Evolutionary conservation across 306 rosid species (phyloP), one percentile per base, ranked within the genome.

Genomic region (Prinsepia uniflora): DNA sequence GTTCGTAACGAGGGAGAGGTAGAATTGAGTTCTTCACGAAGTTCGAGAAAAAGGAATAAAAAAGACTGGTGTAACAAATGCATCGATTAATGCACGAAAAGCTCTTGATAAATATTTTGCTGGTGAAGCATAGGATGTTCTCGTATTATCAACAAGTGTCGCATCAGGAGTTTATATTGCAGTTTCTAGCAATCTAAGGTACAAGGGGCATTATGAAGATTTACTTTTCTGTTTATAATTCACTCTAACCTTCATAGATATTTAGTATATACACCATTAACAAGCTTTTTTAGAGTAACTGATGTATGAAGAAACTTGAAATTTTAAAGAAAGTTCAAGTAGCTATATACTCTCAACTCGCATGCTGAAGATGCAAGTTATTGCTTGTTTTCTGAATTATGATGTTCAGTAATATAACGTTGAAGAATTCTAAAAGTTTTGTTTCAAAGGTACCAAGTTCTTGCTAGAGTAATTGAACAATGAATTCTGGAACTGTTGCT

Each of bases 101-200:
- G 83, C 87, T 46, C 59, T 94, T 5, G 62, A 91, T 40, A 89
- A 94, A 86, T 60, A 88, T 44, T 84, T 88, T 70, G 86, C 75
- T 2, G 92, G 72, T 42, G 96, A 89, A 85, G 79, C 92, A 43
- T 97, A 94, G 78, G 95, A 91, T 69, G 81, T 94, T 67, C 97
- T 97, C 62, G 71, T 91, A 61, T 24, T 91, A 63, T 84, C 97
- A 65, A 94, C 99, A 34, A 94, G 97, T 72, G 88, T 69, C 58
- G 97, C 91, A 55, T 94, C 91, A 81, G 97, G 99, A 64, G 85
- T 87, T 67, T 94, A 89, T 71, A 89, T 91, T 97, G 89, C 97
- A 30, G 81, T 94, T 78, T 94, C 99, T 19, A 91, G 97, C 91
- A 94, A 94, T 61, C 86, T 91, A 79, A 88, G 99, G 99, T 94